Evolutionary conservation across 257 asterid species (phyloP), one percentile per base, ranked within the genome.

Genomic region (Jacaranda copaia): DNA sequence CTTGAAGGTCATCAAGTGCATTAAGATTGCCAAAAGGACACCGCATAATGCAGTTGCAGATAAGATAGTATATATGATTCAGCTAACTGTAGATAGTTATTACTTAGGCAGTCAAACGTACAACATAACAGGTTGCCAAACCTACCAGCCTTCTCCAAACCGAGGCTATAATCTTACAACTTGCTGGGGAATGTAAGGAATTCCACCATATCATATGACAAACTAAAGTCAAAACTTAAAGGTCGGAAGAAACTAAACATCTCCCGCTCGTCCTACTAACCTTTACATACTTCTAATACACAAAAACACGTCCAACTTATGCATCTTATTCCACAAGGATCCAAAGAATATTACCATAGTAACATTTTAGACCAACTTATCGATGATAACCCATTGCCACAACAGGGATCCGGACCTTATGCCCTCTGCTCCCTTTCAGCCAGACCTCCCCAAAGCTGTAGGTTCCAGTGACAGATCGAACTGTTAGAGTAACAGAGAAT

Each of bases 361-460:
- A 56, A 67, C 16, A 25, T 25, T 25, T 25, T 25, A 25, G 32
- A 25, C 32, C 32, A 62, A 60, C 32, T 71, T 83, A 89, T 70
- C 81, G 86, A 38, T 86, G 35, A 42, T 82, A 89, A 18, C 94
- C 93, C 91, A 85, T 83, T 3, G 91, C 89, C 68, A 84, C 91
- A 19, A 91, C 93, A 12, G 97, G 97, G 73, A 91, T 85, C 77
- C 89, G 82, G 70, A 89, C 97, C 84, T 81, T 89, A 75, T 91
- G 97, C 69, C 97, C 88, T 81, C 90, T 82, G 56, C 91, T 91
- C 18, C 97, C 97, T 80, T 91, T 91, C 83, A 91, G 82, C 58
- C 79, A 55, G 75, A 91, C 88, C 83, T 91, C 94, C 32, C 97
- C 97, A 69, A 91, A 91, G 81, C 97, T 89, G 72, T 91, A 91